Conservation (phyloP, 2,329 filamentous ascomycete genomes). For the Ceratocystis lukuohia region DNA sequence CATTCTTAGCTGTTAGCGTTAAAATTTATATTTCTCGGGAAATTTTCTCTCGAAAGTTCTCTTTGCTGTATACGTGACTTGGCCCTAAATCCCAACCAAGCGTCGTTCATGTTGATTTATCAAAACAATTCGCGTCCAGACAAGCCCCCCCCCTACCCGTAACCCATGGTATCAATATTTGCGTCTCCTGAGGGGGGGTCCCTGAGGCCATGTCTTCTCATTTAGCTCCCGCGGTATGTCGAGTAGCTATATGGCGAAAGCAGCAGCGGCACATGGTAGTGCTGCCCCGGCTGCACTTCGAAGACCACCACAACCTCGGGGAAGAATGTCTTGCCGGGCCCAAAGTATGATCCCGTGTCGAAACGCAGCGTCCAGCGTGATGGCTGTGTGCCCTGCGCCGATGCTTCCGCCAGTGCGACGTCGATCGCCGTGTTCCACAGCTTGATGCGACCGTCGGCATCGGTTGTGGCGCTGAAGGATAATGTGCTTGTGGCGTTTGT, state of each 20-base stretch:
- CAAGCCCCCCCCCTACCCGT: too few species aligned
- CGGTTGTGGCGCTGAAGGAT: slow-evolving; percentile 54
- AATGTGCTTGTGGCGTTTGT: background rate
- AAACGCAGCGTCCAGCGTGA: slow-evolving; percentile 58
- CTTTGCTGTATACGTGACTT: background rate
- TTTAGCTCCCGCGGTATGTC: slow-evolving; percentile 62
- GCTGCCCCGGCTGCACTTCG: slow-evolving; percentile 42
- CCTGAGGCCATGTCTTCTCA: background rate
- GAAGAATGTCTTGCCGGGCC: slow-evolving; percentile 46
- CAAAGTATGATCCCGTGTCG: slow-evolving; percentile 60
- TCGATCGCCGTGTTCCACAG: slow-evolving; percentile 36
- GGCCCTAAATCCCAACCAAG: background rate
- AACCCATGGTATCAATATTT: background rate
- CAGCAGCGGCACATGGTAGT: slow-evolving; percentile 68
- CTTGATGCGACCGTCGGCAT: slow-evolving; percentile 61
- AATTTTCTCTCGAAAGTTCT: background rate
- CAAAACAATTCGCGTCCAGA: too few species aligned
- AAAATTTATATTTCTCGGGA: background rate
- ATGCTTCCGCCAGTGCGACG: background rate
- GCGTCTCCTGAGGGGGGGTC: background rate
- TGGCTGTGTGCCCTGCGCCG: slow-evolving; percentile 22
- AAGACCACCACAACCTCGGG: slow-evolving; percentile 45
- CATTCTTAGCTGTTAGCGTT: slow-evolving; percentile 5
- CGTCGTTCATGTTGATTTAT: too few species aligned
- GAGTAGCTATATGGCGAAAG: slow-evolving; percentile 69